Base-by-base conservation (phyloP, 2,329 filamentous ascomycete species). In the Neonectria hederae region DNA sequence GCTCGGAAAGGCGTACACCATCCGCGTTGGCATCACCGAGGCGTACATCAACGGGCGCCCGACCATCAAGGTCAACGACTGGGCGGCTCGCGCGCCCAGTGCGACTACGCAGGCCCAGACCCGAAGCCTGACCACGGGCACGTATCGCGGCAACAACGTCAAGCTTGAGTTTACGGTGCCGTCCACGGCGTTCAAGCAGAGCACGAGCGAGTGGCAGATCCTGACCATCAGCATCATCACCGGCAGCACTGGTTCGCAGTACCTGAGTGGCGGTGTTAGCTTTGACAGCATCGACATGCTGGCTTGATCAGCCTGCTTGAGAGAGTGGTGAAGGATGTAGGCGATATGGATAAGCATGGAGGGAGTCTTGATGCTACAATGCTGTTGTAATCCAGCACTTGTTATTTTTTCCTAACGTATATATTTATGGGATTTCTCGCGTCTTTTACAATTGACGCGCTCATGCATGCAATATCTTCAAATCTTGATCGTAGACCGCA, bases 1-100 rank as follows among this genome's bases (percentile, higher is more conserved):
- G 66, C 71, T 76, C 1, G 61, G 66, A 2, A 46, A 67, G 13
- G 70, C 67, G 7, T 71, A 77, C 59, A 75, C 60, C 1, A 52
- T 77, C 32, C 72, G 76, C 26, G 69, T 78, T 28, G 76, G 76
- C 7, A 73, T 77, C 40, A 78, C 76, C 1, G 71, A 77, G 62
- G 76, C 69, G 8, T 76, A 73, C 60, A 74, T 76, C 59, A 69
- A 67, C 54, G 76, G 74, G 8, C 74, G 76, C 4, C 76, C 76
- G 0, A 72, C 71, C 35, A 76, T 77, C 43, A 68, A 59, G 9
- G 74, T 77, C 32, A 78, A 78, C 57, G 59, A 59, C 42, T 78
- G 73, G 76, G 63, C 69, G 6, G 73, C 71, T n/a, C 28, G 62
- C 2, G 48, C 75, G 0, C 72, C 75, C 7, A 59, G 67, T 2